Base-by-base conservation (phyloP, 441 rosid species). In the Metrosideros polymorpha region DNA sequence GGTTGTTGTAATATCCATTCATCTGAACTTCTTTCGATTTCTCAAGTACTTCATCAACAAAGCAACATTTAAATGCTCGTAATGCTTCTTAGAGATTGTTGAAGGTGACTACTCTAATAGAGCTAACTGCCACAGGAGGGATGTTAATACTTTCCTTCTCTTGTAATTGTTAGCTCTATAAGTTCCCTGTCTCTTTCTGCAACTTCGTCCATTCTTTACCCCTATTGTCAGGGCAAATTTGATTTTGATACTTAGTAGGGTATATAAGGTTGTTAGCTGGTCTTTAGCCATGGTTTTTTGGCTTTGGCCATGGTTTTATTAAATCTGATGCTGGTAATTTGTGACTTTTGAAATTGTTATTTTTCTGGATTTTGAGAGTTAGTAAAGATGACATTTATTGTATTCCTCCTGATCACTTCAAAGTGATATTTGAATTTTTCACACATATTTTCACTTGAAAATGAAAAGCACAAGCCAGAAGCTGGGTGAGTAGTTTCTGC, bases 21-120 rank as follows among this genome's bases (percentile, higher is more conserved):
- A 22, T 22, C 0, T 71, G 79, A 17, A 22, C 79, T 71, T 71
- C 0, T 71, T 22, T 71, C 39, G 47, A 71, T 71, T 0, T 0
- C 14, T 71, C 43, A 22, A 71, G 79, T 71, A 24, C 47, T 39
- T 39, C 43, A 25, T 71, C 79, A 39, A n/a, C n/a, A 39, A 71
- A 71, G 47, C 47, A 39, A 71, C 79, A 39, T 39, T 71, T 71
- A 39, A 24, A 66, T 66, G 35, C 79, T 0, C 22, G 45, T 39
- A 10, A 39, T 39, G 15, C 47, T 71, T 22, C 79, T 71, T 71
- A 71, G 47, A 71, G 45, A 71, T 71, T 71, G 29, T 71, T 71
- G 79, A 71, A 39, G 49, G 49, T 6, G 79, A 71, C 0, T 71
- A n/a, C 17, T 71, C 47, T 71, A 22, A 22, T 39, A 12, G 49